These are phyloP conservation scores for Rhamnella rubrinervis DNA, from an alignment of 331 rosid species.

Conservation along the genomic window DNA sequence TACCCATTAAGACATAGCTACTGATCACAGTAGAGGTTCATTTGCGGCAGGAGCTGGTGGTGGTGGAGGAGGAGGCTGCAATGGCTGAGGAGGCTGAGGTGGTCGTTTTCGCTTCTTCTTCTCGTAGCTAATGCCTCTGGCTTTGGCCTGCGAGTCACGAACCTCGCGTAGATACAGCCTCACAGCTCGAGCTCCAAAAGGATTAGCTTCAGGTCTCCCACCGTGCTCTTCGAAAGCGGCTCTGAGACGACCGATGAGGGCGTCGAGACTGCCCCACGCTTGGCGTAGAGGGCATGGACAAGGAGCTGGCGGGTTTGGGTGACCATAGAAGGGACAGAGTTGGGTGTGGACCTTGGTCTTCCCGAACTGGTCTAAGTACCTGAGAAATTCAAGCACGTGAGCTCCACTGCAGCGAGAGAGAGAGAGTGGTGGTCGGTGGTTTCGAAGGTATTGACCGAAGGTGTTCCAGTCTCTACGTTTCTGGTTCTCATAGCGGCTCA, in stretches of 20 bases:
- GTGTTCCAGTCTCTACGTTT: conserved; percentile 87
- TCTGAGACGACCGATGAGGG: conserved; percentile 66
- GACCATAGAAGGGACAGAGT: conserved; percentile 74
- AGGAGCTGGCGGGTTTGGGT: conserved; percentile 79
- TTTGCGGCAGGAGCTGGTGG: neutral
- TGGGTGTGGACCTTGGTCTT: conserved; percentile 72
- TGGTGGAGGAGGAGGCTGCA: conserved; percentile 10
- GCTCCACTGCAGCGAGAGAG: conserved; percentile 70
- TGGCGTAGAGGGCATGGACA: conserved; percentile 85
- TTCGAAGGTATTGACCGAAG: conserved; percentile 76
- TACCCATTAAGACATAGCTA: neutral
- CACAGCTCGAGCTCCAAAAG: conserved; percentile 83
- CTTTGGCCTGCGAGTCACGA: conserved; percentile 74
- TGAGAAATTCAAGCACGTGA: conserved; percentile 69
- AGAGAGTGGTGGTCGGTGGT: conserved; percentile 73
- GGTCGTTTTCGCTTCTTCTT: conserved; percentile 76
- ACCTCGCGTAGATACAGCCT: conserved; percentile 77
- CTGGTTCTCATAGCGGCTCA: conserved; percentile 80
- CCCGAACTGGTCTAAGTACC: conserved; percentile 76
- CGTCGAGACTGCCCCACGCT: conserved; percentile 87
- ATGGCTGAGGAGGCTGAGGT: conserved; percentile 10
- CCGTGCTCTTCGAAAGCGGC: conserved; percentile 85
- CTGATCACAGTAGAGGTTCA: conserved; percentile 2
- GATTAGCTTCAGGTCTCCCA: conserved; percentile 72
- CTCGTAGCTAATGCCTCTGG: conserved; percentile 75